Conservation (phyloP, 768 basidiomycete species). For the Pleurotus djamor region DNA sequence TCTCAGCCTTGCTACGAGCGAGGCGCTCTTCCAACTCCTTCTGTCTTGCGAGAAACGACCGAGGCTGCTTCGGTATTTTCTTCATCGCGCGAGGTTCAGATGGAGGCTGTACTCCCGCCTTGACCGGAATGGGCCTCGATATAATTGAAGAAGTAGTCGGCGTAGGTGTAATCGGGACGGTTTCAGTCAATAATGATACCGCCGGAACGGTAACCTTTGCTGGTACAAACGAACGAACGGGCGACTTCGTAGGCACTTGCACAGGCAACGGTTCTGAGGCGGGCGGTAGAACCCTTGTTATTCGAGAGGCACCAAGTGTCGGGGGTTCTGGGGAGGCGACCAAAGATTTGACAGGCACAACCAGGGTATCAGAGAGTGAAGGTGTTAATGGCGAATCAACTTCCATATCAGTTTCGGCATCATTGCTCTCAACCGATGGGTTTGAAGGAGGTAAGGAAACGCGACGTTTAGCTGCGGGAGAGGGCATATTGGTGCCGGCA, state of each 20-base stretch:
- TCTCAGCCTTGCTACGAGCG: slow-evolving; percentile 31
- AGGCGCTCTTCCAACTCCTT: slow-evolving; percentile 45
- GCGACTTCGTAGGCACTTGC: too few species aligned
- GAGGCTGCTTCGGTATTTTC: slow-evolving; percentile 33
- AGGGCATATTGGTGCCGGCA: neutral
- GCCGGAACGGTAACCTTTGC: neutral
- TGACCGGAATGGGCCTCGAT: neutral
- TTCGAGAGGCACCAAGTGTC: too few species aligned
- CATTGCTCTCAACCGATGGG: neutral
- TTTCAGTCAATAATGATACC: neutral
- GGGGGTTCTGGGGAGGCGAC: neutral
- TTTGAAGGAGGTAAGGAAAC: neutral
- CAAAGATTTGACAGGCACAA: neutral
- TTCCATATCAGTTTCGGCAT: slow-evolving; percentile 26
- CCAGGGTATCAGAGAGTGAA: neutral
- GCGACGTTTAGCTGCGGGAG: neutral
- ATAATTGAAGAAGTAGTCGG: neutral
- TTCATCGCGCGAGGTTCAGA: slow-evolving; percentile 38
- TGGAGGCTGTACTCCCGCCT: slow-evolving; percentile 12
- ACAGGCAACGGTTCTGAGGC: too few species aligned
- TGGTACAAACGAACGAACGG: too few species aligned
- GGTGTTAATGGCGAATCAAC: slow-evolving; percentile 19
- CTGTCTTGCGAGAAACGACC: slow-evolving; percentile 35
- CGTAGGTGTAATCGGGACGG: neutral
- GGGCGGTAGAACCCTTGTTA: too few species aligned